phyloP scores from a whole-genome alignment of 129 eudicot genomes.

The Gnaphalium uliginosum region DNA sequence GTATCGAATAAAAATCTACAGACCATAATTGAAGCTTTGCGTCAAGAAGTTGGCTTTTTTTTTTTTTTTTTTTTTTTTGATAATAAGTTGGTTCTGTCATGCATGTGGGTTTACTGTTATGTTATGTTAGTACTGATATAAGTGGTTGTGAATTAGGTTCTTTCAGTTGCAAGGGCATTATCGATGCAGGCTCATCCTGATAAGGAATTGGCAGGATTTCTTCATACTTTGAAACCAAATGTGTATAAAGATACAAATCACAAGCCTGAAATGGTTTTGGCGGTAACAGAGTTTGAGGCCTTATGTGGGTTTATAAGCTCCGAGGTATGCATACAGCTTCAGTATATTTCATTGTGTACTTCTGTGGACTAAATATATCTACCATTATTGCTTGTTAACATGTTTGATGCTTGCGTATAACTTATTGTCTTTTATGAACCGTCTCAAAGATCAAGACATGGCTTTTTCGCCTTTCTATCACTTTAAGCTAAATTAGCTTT shows the following conservation, averaged over 20 bases:
- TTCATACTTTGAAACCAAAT: slow-evolving; percentile 60
- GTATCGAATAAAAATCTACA: neutral
- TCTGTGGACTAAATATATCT: too few species aligned
- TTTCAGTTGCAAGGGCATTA: slow-evolving; percentile 79
- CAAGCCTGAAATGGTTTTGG: slow-evolving; percentile 99
- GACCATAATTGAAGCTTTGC: neutral
- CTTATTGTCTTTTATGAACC: neutral
- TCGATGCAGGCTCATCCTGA: slow-evolving; percentile 97
- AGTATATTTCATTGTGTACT: neutral
- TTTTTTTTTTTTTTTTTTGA: neutral
- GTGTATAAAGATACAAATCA: slow-evolving; percentile 86
- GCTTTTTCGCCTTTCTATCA: neutral
- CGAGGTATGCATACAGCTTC: slow-evolving; percentile 48
- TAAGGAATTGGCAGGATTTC: slow-evolving; percentile 60
- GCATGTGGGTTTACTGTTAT: neutral
- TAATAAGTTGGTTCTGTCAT: neutral
- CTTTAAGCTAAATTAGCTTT: too few species aligned
- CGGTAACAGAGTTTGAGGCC: slow-evolving; percentile 86
- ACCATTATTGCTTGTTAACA: neutral
- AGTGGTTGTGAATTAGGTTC: slow-evolving; percentile 53
- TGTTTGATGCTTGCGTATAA: neutral
- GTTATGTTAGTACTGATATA: slow-evolving; percentile 13
- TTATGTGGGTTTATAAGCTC: slow-evolving; percentile 75
- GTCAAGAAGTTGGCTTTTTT: neutral
- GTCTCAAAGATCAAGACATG: neutral